Conservation (phyloP, 1,284 basidiomycete genomes). For the Moesziomyces parantarcticus region DNA sequence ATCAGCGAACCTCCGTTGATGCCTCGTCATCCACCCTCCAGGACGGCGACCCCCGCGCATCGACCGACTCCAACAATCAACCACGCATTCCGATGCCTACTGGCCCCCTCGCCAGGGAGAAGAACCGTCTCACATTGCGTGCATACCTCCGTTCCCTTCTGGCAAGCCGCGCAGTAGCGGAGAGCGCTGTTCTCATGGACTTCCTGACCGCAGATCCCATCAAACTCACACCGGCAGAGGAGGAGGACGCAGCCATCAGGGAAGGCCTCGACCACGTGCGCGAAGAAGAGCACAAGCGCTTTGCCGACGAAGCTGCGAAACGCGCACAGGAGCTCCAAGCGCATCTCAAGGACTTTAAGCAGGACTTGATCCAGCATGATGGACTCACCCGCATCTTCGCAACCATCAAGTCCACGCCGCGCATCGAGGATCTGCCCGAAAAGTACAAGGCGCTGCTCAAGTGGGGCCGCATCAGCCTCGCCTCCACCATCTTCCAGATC, state of each 20-base stretch:
- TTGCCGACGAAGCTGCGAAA: conserved; percentile 85
- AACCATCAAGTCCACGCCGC: conserved; percentile 83
- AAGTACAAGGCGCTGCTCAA: conserved; percentile 90
- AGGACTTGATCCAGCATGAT: conserved; percentile 79
- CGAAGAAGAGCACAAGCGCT: conserved; percentile 85
- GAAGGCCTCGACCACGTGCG: conserved; percentile 90
- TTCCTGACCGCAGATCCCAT: conserved; percentile 87
- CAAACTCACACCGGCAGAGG: conserved; percentile 78
- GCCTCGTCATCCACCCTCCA: conserved; percentile 4
- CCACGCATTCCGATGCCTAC: conserved; percentile 47
- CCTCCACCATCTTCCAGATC: conserved; percentile 93
- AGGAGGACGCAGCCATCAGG: conserved; percentile 80
- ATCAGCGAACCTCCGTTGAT: conserved; percentile 15
- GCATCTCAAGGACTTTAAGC: conserved; percentile 87
- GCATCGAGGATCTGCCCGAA: conserved; percentile 81
- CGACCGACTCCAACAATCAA: conserved; percentile 26
- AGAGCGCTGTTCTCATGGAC: conserved; percentile 84
- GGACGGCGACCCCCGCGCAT: conserved; percentile 14
- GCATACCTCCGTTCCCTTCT: conserved; percentile 88
- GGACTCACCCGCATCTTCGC: conserved; percentile 88
- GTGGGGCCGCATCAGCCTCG: conserved; percentile 88
- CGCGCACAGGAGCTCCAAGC: conserved; percentile 87
- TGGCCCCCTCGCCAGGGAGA: conserved; percentile 73
- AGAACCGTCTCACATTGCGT: conserved; percentile 92
- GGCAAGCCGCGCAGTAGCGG: conserved; percentile 76